A percentile compares a stretch with the other conserved stretches of the same genome.
Evolutionary conservation across 2,329 filamentous ascomycete species (phyloP).

Genomic region (Apiospora hydei): DNA sequence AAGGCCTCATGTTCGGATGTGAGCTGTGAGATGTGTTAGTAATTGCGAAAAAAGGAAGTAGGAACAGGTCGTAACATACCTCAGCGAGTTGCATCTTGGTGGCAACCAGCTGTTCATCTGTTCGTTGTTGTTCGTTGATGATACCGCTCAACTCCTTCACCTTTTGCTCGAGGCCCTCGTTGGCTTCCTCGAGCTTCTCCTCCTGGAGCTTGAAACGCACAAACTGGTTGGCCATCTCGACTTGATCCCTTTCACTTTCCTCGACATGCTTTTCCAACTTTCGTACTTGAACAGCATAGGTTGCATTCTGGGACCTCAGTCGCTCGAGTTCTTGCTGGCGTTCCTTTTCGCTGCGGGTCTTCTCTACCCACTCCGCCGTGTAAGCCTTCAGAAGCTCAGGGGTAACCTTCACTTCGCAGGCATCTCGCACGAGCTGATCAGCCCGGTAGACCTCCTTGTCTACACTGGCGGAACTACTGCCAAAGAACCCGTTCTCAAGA

Average conservation of each 20-base stretch:
- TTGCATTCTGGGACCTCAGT: conserved; percentile 71
- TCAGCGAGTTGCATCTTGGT: conserved; percentile 96
- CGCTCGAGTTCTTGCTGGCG: conserved; percentile 82
- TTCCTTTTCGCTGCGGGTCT: conserved; percentile 81
- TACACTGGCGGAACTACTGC: conserved; percentile 83
- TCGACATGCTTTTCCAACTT: conserved; percentile 87
- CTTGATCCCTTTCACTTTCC: conserved; percentile 88
- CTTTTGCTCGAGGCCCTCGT: conserved; percentile 85
- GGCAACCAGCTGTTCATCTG: conserved; percentile 85
- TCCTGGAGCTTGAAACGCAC: conserved; percentile 94
- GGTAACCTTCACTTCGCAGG: conserved; percentile 85
- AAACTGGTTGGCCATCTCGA: conserved; percentile 87
- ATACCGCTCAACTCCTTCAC: conserved; percentile 79
- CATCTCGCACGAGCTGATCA: conserved; percentile 91
- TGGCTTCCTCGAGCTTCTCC: conserved; percentile 85
- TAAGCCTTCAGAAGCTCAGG: conserved; percentile 84
- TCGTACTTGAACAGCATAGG: conserved; percentile 78
- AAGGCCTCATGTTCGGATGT: conserved; percentile 76
- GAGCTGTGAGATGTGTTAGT: conserved; percentile 57
- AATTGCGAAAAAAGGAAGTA: neutral
- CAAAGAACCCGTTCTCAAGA: conserved; percentile 96
- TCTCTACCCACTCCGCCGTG: conserved; percentile 90
- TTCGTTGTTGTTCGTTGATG: conserved; percentile 80
- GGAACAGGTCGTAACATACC: conserved; percentile 64
- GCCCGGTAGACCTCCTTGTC: conserved; percentile 97